These are phyloP conservation scores for Pelargonium exstipulatum DNA, from an alignment of 441 rosid species.

Conservation along the genomic window DNA sequence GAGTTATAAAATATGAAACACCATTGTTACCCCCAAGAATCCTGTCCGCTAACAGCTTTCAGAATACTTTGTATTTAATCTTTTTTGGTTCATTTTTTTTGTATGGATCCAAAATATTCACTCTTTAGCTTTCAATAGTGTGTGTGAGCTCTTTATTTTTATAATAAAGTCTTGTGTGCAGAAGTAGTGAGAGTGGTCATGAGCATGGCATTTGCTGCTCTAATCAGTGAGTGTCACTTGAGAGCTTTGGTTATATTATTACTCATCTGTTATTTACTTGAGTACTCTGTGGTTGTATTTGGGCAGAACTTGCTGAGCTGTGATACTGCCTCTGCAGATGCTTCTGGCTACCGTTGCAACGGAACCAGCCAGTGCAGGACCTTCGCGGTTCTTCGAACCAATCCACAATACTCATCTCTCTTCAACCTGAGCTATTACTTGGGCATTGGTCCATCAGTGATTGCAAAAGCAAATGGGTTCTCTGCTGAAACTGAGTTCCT, in stretches of 20 bases:
- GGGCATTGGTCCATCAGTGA: conserved; percentile 35
- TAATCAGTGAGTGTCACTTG: conserved; percentile 30
- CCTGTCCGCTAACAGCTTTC: conserved; percentile 33
- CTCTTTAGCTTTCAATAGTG: conserved; percentile 13
- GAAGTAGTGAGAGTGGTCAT: conserved; percentile 18
- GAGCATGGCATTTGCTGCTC: conserved; percentile 32
- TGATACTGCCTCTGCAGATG: conserved; percentile 37
- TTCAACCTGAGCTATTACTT: conserved; percentile 51
- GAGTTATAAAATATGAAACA: conserved; percentile 20
- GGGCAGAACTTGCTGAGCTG: conserved; percentile 49
- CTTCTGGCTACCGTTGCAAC: conserved; percentile 46
- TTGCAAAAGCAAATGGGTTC: conserved; percentile 49
- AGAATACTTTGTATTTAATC: conserved; percentile 16
- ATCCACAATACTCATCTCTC: conserved; percentile 47
- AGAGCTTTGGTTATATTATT: conserved; percentile 28
- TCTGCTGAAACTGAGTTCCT: conserved; percentile 46
- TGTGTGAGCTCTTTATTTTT: conserved; percentile 25
- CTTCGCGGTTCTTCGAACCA: conserved; percentile 49
- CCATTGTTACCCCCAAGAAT: conserved; percentile 43
- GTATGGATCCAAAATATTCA: conserved; percentile 59
- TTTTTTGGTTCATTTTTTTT: conserved; percentile 8
- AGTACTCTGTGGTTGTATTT: neutral
- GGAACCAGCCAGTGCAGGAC: conserved; percentile 40
- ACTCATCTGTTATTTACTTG: conserved; percentile 18
- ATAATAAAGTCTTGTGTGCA: conserved; percentile 17